Evolutionary conservation across 2,329 filamentous ascomycete genomes (phyloP).

Genomic region (Hypoxylon sp.): DNA sequence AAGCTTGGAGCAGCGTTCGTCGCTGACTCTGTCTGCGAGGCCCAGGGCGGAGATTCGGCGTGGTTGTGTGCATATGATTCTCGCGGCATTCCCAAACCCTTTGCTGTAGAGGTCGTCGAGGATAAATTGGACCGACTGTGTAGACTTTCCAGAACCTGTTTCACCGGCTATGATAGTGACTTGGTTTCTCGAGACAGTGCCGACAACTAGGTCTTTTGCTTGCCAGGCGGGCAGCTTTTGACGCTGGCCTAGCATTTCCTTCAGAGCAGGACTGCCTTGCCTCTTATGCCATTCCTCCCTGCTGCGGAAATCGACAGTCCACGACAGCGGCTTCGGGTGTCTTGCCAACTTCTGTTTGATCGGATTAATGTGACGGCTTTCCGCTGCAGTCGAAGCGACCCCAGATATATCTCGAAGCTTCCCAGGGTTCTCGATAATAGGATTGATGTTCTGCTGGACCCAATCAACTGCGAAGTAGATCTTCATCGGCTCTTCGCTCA

Average conservation of each 20-base stretch:
- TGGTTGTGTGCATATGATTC: slow-evolving; percentile 95
- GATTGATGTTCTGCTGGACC: slow-evolving; percentile 83
- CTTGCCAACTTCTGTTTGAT: slow-evolving; percentile 50
- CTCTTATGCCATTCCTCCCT: slow-evolving; percentile 74
- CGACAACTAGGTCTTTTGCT: slow-evolving; percentile 77
- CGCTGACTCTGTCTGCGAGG: slow-evolving; percentile 90
- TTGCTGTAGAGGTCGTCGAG: slow-evolving; percentile 86
- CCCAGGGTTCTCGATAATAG: slow-evolving; percentile 85
- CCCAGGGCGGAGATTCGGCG: slow-evolving; percentile 93
- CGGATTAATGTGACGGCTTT: slow-evolving; percentile 52
- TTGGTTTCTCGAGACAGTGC: slow-evolving; percentile 77
- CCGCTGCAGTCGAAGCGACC: slow-evolving; percentile 72
- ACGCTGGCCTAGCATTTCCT: slow-evolving; percentile 77
- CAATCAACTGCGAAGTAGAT: slow-evolving; percentile 90
- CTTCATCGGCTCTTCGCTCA: slow-evolving; percentile 85
- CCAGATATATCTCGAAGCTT: slow-evolving; percentile 84
- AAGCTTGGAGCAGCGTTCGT: slow-evolving; percentile 82
- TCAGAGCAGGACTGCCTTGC: slow-evolving; percentile 70
- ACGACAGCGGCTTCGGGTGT: slow-evolving; percentile 67
- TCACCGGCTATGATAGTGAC: slow-evolving; percentile 97
- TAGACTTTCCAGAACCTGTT: slow-evolving; percentile 96
- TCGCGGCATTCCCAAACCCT: slow-evolving; percentile 77
- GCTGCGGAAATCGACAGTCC: slow-evolving; percentile 67
- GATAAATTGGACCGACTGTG: slow-evolving; percentile 95
- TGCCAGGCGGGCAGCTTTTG: slow-evolving; percentile 87